Base-by-base conservation (phyloP, 768 basidiomycete genomes). In the Collybia sp. region DNA sequence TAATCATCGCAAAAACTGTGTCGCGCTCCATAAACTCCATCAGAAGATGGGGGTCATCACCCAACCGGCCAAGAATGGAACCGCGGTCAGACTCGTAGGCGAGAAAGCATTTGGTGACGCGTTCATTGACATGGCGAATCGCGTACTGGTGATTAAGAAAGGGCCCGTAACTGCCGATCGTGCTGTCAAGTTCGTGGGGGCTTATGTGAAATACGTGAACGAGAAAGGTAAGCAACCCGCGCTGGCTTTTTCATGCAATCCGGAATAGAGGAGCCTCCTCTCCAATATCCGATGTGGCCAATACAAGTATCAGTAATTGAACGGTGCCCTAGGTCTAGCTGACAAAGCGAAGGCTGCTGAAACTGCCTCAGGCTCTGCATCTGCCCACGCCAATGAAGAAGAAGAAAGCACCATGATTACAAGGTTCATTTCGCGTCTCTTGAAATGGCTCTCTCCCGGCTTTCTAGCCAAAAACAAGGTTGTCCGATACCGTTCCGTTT, bases 1-100 rank as follows among this genome's bases (percentile, higher is more conserved):
- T 3, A 93, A 91, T 62, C 95, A 97, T 66, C 87, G 88, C 56
- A 97, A 97, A 73, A 96, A 96, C 64, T 77, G 85, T 44, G 85
- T 93, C 37, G 83, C 85, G 0, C 75, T 97, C 1, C 79, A 89
- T 71, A 93, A 95, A 61, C 64, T 95, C 30, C 92, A 95, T 55
- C 52, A 70, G 12, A 77, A 83, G 47, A 83, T 85, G 10, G 78
- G 81, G 6, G 62, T 62, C 12, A 64, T 80, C 49, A 79, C 72
- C 11, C 70, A 83, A 48, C 53, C 70, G 1, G 63, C 71, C n/a
- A 73, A 77, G 44, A 75, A 76, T 47, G 75, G 76, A 11, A 40
- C 52, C 35, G 53, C 47, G 5, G 65, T 68, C 34, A 85, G 78
- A 54, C 72, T 84, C 15, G 72, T 76, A 1, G 95, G 93, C 2